Evolutionary conservation across 805 yeast genomes (phyloP).

Genomic region (Metschnikowia bowlesiae): DNA sequence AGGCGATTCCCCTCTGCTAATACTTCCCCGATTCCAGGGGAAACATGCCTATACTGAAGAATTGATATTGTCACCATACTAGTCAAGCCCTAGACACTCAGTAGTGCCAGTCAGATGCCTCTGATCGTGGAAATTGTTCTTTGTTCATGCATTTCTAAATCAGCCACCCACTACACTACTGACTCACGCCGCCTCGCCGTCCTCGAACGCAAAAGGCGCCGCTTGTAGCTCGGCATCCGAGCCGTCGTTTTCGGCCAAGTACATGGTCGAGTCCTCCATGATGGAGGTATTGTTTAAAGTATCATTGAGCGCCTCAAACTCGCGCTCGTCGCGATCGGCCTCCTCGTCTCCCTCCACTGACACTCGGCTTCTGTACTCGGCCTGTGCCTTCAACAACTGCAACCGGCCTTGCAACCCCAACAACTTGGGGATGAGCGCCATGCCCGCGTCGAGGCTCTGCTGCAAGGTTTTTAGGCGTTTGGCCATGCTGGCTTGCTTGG

Average conservation of each 20-base stretch:
- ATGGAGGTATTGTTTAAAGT: slow-evolving; percentile 20
- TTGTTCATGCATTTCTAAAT: too few relatives aligned
- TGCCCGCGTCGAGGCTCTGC: slow-evolving; percentile 50
- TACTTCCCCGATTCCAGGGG: too few relatives aligned
- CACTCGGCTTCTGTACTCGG: slow-evolving; percentile 51
- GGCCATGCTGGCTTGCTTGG: slow-evolving; percentile 48
- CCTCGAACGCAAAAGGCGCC: not conserved
- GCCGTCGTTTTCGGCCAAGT: slow-evolving; percentile 17
- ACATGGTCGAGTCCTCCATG: slow-evolving; percentile 28
- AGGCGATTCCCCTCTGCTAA: too few relatives aligned
- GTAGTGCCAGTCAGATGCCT: too few relatives aligned
- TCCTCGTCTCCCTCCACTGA: slow-evolving; percentile 17
- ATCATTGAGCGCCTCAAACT: slow-evolving; percentile 15
- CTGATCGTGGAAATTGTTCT: too few relatives aligned
- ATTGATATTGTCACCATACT: too few relatives aligned
- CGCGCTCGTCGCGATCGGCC: slow-evolving; percentile 14
- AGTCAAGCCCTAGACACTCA: too few relatives aligned
- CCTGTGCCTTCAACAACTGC: slow-evolving; percentile 71
- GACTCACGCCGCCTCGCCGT: slow-evolving; percentile 4
- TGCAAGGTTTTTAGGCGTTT: slow-evolving; percentile 55
- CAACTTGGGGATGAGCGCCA: slow-evolving; percentile 59
- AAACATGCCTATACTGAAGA: too few relatives aligned
- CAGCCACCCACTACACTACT: not conserved
- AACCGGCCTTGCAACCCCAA: slow-evolving; percentile 83
- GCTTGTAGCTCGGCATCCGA: not conserved